phyloP scores from a whole-genome alignment of 2,329 filamentous ascomycete genomes.

The Aspergillus aculeatinus region DNA sequence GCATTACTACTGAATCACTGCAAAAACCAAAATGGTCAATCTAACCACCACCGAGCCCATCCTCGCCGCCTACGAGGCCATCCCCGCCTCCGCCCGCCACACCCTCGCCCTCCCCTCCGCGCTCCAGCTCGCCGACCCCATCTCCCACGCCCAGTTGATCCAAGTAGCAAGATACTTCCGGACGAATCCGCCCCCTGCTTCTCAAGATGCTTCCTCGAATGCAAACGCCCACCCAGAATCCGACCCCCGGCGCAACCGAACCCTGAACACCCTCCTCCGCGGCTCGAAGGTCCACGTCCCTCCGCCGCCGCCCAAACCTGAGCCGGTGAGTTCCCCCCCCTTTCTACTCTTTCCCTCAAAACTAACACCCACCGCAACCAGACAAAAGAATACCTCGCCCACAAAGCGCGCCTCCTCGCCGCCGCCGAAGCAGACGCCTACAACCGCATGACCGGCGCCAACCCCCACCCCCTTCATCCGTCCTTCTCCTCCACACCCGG shows the following conservation, averaged over 20 bases:
- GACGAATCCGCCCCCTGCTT: background rate
- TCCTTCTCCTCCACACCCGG: too few relatives aligned
- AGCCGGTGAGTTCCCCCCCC: slow-evolving; percentile 59
- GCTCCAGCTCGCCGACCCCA: slow-evolving; percentile 33
- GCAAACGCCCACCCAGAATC: background rate
- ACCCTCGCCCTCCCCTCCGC: slow-evolving; percentile 36
- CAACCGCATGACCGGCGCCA: slow-evolving; percentile 66
- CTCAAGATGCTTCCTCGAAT: background rate
- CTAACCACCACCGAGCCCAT: slow-evolving; percentile 43
- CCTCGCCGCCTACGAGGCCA: slow-evolving; percentile 37
- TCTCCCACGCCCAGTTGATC: slow-evolving; percentile 45
- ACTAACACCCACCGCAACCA: background rate
- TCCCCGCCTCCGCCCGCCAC: slow-evolving; percentile 32
- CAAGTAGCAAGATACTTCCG: slow-evolving; percentile 34
- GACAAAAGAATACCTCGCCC: slow-evolving; percentile 70
- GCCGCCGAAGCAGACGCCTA: slow-evolving; percentile 82
- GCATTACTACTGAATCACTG: background rate
- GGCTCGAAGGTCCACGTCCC: slow-evolving; percentile 72
- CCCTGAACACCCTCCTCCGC: slow-evolving; percentile 68
- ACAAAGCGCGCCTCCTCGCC: slow-evolving; percentile 81
- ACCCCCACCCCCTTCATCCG: too few relatives aligned
- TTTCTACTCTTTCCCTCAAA: slow-evolving; percentile 13
- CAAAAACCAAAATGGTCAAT: slow-evolving; percentile 39
- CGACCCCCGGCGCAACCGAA: slow-evolving; percentile 26
- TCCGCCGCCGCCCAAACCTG: slow-evolving; percentile 76